These are phyloP conservation scores for Tetrastigma voinierianum DNA, from an alignment of 164 flowering plant genomes.

Conservation along the genomic window DNA sequence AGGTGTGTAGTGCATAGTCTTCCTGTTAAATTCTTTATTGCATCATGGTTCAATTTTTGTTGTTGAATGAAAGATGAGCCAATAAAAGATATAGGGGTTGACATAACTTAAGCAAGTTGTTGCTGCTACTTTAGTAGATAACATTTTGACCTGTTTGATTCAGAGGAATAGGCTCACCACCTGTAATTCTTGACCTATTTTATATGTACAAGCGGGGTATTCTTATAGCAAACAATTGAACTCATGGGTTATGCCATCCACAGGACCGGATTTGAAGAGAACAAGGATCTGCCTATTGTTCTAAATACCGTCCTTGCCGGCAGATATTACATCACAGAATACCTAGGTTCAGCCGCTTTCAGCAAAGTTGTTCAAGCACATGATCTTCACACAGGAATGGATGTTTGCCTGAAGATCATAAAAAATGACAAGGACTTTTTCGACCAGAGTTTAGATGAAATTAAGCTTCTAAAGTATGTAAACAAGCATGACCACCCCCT, in stretches of 20 bases:
- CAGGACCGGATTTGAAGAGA: slow-evolving; percentile 98
- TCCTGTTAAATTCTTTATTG: neutral
- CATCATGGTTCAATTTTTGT: slow-evolving; percentile 4
- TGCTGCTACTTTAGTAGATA: neutral
- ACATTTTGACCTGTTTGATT: neutral
- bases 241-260: slow-evolving; percentile 23
- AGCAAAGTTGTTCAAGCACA: slow-evolving; percentile 93
- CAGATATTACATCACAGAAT: slow-evolving; percentile 80
- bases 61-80: neutral
- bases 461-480: slow-evolving; percentile 84
- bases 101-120: slow-evolving; percentile 3
- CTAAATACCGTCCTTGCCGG: slow-evolving; percentile 69
- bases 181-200: neutral
- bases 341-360: slow-evolving; percentile 93
- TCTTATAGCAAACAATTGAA: slow-evolving; percentile 15
- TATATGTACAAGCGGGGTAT: neutral
- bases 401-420: slow-evolving; percentile 93
- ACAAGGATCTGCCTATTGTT: slow-evolving; percentile 78
- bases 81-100: neutral
- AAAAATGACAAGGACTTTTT: slow-evolving; percentile 94
- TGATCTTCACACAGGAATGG: slow-evolving; percentile 71
- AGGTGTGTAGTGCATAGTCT: slow-evolving; percentile 38
- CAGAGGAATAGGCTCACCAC: neutral
- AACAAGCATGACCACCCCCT: slow-evolving; percentile 91
- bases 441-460: slow-evolving; percentile 94